Conservation (phyloP, 2,329 filamentous ascomycete genomes). For the Uncinocarpus reesii region DNA sequence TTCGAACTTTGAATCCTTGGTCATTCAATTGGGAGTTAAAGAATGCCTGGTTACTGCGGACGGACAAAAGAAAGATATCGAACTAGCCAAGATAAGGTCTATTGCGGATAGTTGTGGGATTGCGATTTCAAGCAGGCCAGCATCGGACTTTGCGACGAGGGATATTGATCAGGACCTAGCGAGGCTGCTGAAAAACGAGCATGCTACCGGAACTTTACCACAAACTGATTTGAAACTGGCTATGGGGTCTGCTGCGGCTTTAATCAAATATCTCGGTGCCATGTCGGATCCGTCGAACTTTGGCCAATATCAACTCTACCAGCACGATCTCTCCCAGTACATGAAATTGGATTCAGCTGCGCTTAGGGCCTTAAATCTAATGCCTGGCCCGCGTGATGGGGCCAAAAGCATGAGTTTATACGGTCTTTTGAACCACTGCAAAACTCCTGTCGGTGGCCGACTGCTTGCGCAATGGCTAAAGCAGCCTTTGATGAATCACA, state of each 20-base stretch:
- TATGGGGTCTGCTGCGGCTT: slow-evolving; percentile 84
- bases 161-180: slow-evolving; percentile 95
- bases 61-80: slow-evolving; percentile 69
- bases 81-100: slow-evolving; percentile 72
- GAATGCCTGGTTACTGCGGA: slow-evolving; percentile 84
- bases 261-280: slow-evolving; percentile 89
- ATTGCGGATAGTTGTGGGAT: slow-evolving; percentile 91
- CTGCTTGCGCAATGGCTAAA: slow-evolving; percentile 93
- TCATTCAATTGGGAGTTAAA: slow-evolving; percentile 92
- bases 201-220: slow-evolving; percentile 63
- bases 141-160: slow-evolving; percentile 68
- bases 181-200: slow-evolving; percentile 76
- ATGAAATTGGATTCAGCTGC: slow-evolving; percentile 98
- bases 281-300: slow-evolving; percentile 91
- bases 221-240: slow-evolving; percentile 90
- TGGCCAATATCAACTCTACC: slow-evolving; percentile 92
- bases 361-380: slow-evolving; percentile 85
- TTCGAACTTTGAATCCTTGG: slow-evolving; percentile 90
- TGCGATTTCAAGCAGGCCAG: slow-evolving; percentile 70
- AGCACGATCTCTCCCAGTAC: slow-evolving; percentile 91
- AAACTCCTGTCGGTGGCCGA: slow-evolving; percentile 84
- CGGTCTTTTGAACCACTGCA: slow-evolving; percentile 92
- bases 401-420: slow-evolving; percentile 97
- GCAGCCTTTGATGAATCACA: slow-evolving; percentile 85
- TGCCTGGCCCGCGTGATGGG: slow-evolving; percentile 89